These are phyloP conservation scores for Blastobotrys attinorum DNA, from an alignment of 805 yeast genomes.

Conservation along the genomic window DNA sequence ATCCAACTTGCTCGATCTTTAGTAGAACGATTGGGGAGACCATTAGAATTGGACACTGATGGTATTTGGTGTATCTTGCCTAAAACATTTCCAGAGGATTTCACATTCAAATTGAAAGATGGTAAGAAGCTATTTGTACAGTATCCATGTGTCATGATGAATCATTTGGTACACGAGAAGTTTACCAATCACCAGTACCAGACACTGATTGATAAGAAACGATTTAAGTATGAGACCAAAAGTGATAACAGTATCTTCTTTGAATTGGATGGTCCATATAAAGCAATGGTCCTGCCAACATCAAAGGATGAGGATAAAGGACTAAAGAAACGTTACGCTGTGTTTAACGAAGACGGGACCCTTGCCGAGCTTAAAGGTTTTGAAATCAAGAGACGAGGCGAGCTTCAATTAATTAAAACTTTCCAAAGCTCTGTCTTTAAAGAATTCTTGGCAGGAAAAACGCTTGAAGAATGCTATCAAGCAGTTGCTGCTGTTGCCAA, in stretches of 20 bases:
- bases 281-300: conserved; percentile 94
- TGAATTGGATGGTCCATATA: conserved; percentile 98
- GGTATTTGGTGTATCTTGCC: conserved; percentile 99
- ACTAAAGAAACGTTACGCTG: conserved; percentile 92
- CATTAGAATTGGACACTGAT: conserved; percentile 94
- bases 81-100: conserved; percentile 85
- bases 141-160: conserved; percentile 94
- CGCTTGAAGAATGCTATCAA: conserved; percentile 71
- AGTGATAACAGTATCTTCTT: conserved; percentile 94
- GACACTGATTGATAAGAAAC: conserved; percentile 63
- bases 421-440: conserved; percentile 94
- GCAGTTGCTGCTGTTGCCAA: conserved; percentile 92
- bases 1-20: conserved; percentile 93
- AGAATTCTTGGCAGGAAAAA: conserved; percentile 76
- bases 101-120: conserved; percentile 55
- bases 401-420: conserved; percentile 82
- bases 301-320: conserved; percentile 98
- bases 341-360: conserved; percentile 88
- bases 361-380: conserved; percentile 95
- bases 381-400: conserved; percentile 95
- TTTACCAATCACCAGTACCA: conserved; percentile 96
- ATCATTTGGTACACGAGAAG: conserved; percentile 80
- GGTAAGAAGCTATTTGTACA: conserved; percentile 75
- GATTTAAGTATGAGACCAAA: conserved; percentile 60
- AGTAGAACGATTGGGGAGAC: conserved; percentile 91